Evolutionary conservation across 495 filamentous ascomycete genomes (phyloP).

Genomic region (Neurospora tetrasperma): DNA sequence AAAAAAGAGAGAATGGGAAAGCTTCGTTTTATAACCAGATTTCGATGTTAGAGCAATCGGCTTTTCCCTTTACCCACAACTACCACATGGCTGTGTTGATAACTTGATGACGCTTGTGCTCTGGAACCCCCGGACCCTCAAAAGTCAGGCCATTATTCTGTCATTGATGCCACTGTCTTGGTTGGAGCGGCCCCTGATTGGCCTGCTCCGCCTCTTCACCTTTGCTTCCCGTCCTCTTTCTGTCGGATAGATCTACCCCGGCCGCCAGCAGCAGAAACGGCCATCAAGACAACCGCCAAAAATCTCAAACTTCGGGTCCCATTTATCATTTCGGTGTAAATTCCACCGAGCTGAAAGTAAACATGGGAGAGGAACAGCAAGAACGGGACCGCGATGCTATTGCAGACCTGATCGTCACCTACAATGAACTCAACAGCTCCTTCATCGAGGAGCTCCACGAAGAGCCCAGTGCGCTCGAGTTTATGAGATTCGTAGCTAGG

Average conservation of each 20-base stretch:
- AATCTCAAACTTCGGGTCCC: background rate
- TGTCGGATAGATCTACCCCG: background rate
- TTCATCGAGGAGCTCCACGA: slow-evolving; percentile 46
- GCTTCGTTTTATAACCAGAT: background rate
- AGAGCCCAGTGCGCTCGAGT: slow-evolving; percentile 59
- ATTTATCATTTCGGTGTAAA: background rate
- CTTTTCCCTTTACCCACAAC: background rate
- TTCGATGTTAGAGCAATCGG: background rate
- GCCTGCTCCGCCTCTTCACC: background rate
- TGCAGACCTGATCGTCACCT: slow-evolving; percentile 47
- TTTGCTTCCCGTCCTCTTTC: background rate
- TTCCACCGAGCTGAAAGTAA: background rate
- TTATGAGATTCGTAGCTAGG: slow-evolving; percentile 55
- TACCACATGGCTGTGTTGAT: background rate
- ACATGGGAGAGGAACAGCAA: slow-evolving; percentile 3
- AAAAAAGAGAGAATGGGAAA: no score
- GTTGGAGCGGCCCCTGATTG: background rate
- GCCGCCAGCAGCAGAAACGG: background rate
- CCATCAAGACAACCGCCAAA: background rate
- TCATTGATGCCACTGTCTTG: slow-evolving; percentile 2
- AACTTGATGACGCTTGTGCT: background rate
- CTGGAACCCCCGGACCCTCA: background rate
- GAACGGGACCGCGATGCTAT: slow-evolving; percentile 25
- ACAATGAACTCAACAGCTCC: slow-evolving; percentile 56
- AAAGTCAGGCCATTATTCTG: slow-evolving; percentile 12